Percentiles rank a stretch among this genome's conserved stretches.
phyloP scores from a whole-genome alignment of 345 rosid genomes.

The Anastatica hierochuntica region DNA sequence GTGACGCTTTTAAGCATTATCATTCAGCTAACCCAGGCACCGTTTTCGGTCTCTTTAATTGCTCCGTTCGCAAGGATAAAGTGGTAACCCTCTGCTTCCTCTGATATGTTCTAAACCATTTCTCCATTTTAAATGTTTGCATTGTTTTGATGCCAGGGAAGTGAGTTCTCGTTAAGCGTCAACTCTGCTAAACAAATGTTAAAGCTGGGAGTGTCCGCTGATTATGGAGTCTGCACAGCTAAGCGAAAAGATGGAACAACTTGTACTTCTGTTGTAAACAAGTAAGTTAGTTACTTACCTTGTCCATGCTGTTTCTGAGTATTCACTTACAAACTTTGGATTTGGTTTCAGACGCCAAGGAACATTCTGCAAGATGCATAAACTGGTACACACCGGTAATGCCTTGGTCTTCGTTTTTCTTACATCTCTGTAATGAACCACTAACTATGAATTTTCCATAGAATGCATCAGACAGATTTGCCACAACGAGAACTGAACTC shows the following conservation, averaged over 20 bases:
- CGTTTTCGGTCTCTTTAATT: conserved; percentile 66
- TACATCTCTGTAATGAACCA: background rate
- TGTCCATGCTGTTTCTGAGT: conserved; percentile 6
- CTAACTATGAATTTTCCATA: conserved; percentile 18
- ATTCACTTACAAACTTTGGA: conserved; percentile 3
- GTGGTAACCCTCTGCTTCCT: conserved; percentile 46
- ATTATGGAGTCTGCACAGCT: conserved; percentile 81
- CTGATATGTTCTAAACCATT: too few relatives aligned
- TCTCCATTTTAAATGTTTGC: background rate
- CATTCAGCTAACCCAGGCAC: conserved; percentile 54
- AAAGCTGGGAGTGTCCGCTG: conserved; percentile 71
- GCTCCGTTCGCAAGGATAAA: conserved; percentile 52
- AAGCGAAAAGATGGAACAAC: conserved; percentile 67
- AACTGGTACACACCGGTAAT: conserved; percentile 31
- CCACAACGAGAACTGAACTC: conserved; percentile 53
- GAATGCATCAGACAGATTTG: conserved; percentile 63
- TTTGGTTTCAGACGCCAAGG: conserved; percentile 59
- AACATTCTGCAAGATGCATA: conserved; percentile 60
- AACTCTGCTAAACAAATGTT: conserved; percentile 54
- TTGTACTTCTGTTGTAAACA: conserved; percentile 64
- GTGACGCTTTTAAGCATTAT: conserved; percentile 64
- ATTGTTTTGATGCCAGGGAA: conserved; percentile 41
- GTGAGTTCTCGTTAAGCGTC: conserved; percentile 63
- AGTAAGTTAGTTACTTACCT: conserved; percentile 30
- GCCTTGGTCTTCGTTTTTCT: conserved; percentile 16